Evolutionary conservation across 257 asterid species (phyloP).

Genomic region (Solanum medicagineum): DNA sequence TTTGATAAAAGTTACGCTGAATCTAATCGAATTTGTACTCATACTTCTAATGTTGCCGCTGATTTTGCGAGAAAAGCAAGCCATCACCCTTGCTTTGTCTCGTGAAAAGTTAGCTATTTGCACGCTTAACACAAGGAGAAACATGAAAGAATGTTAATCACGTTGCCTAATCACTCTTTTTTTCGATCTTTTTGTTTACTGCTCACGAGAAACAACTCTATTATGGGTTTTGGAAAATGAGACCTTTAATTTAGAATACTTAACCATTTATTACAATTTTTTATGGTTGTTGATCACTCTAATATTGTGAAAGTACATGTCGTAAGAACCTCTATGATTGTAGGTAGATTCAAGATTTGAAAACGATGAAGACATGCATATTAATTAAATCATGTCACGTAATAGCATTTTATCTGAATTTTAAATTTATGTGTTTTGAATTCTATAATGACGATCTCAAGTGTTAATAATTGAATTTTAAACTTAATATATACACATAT

Average conservation of each 20-base stretch:
- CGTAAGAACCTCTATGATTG: not conserved
- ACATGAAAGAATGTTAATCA: not conserved
- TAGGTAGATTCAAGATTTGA: not conserved
- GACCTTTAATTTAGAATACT: not conserved
- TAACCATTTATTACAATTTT: not conserved
- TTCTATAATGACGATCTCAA: too few relatives aligned
- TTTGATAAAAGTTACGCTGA: too few relatives aligned
- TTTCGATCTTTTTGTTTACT: not conserved
- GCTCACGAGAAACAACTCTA: not conserved
- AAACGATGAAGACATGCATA: not conserved
- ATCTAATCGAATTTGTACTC: not conserved
- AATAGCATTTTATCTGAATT: too few relatives aligned
- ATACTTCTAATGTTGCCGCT: not conserved
- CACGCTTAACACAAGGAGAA: not conserved
- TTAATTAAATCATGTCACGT: not conserved
- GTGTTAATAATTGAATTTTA: too few relatives aligned
- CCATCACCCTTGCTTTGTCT: not conserved
- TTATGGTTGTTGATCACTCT: not conserved
- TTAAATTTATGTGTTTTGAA: too few relatives aligned
- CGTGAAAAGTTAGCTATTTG: not conserved
- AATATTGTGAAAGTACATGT: not conserved
- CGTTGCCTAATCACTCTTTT: not conserved
- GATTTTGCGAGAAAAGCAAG: not conserved
- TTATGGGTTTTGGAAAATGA: too few relatives aligned
- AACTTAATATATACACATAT: too few relatives aligned